Conservation (phyloP, 352 stramenopile genomes). For the Blastocystis hominis region DNA sequence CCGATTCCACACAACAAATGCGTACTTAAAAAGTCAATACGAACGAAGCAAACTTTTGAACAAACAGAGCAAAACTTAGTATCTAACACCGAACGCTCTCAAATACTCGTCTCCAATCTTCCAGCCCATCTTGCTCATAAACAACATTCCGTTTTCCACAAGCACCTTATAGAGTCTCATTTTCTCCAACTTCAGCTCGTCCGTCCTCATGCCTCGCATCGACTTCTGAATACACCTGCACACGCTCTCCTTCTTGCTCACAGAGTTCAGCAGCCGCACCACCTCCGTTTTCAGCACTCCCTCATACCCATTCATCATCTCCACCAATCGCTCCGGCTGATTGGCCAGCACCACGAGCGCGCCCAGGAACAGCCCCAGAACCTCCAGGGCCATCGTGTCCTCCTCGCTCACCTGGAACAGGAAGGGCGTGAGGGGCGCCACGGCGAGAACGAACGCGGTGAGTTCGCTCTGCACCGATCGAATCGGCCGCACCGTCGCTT, state of each 20-base stretch:
- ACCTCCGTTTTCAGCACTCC: slow-evolving; percentile 27
- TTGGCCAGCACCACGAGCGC: not conserved
- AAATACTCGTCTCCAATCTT: slow-evolving; percentile 53
- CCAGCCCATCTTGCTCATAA: slow-evolving; percentile 54
- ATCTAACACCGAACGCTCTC: slow-evolving; percentile 21
- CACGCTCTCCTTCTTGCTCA: slow-evolving; percentile 13
- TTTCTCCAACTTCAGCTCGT: not conserved
- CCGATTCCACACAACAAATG: not conserved
- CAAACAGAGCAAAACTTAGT: not conserved
- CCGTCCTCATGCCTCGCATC: not conserved
- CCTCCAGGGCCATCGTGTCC: not conserved
- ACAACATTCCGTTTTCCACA: slow-evolving; percentile 50
- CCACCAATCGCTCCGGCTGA: not conserved
- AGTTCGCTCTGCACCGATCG: slow-evolving; percentile 1
- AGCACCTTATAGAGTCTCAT: not conserved
- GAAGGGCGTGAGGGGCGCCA: not conserved
- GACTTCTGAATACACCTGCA: not conserved
- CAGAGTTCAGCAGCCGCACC: slow-evolving; percentile 29
- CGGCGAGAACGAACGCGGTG: not conserved
- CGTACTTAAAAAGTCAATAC: not conserved
- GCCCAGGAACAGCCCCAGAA: slow-evolving; percentile 13
- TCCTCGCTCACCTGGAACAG: slow-evolving; percentile 6
- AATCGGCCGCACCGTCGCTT: not conserved
- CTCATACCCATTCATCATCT: slow-evolving; percentile 21
- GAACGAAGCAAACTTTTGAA: not conserved